Evolutionary conservation across 2,329 filamentous ascomycete species (phyloP), one percentile per base, ranked within the genome.

Genomic region (Boeremia exigua): DNA sequence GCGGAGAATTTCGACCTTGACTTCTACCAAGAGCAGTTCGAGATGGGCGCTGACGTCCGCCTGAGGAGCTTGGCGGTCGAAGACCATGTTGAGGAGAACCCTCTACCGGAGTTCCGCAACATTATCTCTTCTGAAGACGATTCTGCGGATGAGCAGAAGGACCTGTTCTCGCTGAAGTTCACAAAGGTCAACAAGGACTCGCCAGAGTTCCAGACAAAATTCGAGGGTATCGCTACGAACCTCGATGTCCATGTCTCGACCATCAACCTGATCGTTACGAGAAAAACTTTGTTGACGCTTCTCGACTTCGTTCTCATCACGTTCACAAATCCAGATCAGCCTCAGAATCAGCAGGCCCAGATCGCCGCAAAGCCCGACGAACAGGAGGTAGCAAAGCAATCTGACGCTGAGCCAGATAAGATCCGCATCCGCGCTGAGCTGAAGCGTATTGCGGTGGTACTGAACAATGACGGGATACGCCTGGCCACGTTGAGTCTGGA

Each of bases 381-480:
- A 12, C 73, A 66, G 58, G 65, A 75, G 60, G 52, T 58, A 66
- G 78, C 32, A 71, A 78, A 59, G 71, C 77, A 33, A 56, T 48
- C 62, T 2, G 63, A 78, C 5, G 67, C 74, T 12, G 79, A 87
- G 25, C 77, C 80, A 27, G 90, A 90, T 52, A 96, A 95, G 61
- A 95, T 99, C 62, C 87, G 92, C 23, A 94, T 99, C 75, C 96
- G 96, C 75, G 88, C 96, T 37, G 89, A 97, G 59, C 79, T 99
- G 59, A 96, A 96, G 78, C 93, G 90, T 79, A 96, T 99, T 61
- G 87, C 92, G 2, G 82, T 99, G 27, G 94, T 99, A 60, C 81
- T 99, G 51, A 99, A 99, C 73, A 98, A 99, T 62, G 96, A 99
- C 73, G 95, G 95, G 0, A 96, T 98, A 54, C 87, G 95, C 25